phyloP scores from a whole-genome alignment of 305 asterid species.

The Fraxinus albicans region DNA sequence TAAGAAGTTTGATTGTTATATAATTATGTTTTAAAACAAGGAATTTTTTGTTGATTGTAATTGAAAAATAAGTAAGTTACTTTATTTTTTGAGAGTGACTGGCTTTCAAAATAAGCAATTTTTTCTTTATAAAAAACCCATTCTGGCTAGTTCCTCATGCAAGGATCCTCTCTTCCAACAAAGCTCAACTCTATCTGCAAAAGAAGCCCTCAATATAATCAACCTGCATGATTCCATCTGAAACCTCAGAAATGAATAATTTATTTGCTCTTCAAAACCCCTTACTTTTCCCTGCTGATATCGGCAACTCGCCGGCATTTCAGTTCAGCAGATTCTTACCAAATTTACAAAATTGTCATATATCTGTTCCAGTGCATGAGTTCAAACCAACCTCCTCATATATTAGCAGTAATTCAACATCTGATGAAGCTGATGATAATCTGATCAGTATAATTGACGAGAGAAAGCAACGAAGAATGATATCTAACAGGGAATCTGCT shows the following conservation, averaged over 20 bases:
- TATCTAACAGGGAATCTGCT: constrained; percentile 83
- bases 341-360: constrained; percentile 10
- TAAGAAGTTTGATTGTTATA: neutral
- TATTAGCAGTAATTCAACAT: constrained; percentile 59
- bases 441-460: constrained; percentile 39
- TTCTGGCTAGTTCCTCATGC: constrained; percentile 32
- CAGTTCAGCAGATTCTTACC: constrained; percentile 28
- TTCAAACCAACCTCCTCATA: constrained; percentile 28
- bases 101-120: neutral
- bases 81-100: neutral
- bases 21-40: neutral
- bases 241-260: constrained; percentile 31
- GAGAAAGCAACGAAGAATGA: constrained; percentile 66
- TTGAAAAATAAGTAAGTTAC: neutral
- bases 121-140: constrained; percentile 46
- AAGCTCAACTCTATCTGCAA: constrained; percentile 16
- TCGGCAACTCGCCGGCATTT: constrained; percentile 24
- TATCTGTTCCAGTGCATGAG: constrained; percentile 18
- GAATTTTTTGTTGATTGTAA: neutral
- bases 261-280: constrained; percentile 32
- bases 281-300: constrained; percentile 30
- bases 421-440: constrained; percentile 68
- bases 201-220: constrained; percentile 17
- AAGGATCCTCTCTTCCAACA: constrained; percentile 13
- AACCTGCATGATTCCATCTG: constrained; percentile 45